Conservation (phyloP, 1,284 basidiomycete species). For the Cryptococcus jaspeensis region DNA sequence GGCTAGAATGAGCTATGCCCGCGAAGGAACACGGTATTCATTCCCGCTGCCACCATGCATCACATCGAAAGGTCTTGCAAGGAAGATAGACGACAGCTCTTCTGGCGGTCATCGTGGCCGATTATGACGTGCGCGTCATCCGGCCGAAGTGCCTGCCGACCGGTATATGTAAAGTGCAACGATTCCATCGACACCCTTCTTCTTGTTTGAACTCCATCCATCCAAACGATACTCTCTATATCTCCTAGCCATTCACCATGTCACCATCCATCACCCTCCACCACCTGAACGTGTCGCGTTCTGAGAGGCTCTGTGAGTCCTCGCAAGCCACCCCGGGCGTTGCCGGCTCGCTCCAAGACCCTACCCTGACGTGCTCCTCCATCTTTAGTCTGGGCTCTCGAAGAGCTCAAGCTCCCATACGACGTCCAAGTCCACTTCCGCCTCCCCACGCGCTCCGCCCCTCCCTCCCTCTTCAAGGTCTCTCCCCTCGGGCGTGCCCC, state of each 20-base stretch:
- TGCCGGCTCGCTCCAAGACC: not conserved
- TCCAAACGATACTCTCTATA: too few species aligned
- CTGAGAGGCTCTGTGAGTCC: constrained; percentile 41
- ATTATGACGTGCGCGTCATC: too few species aligned
- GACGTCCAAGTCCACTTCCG: constrained; percentile 38
- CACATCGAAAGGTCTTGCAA: too few species aligned
- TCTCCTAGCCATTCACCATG: constrained; percentile 18
- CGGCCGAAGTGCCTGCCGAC: too few species aligned
- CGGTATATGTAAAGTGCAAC: too few species aligned
- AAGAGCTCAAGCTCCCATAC: constrained; percentile 39
- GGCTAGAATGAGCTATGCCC: too few species aligned
- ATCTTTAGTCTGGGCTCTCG: constrained; percentile 36
- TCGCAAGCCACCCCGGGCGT: not conserved
- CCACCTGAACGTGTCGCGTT: constrained; percentile 43
- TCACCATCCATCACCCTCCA: constrained; percentile 36
- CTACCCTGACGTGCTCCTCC: not conserved
- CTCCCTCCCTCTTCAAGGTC: constrained; percentile 25
- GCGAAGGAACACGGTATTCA: too few species aligned
- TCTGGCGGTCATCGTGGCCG: too few species aligned
- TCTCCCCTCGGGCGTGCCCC: constrained; percentile 39
- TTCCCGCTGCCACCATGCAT: too few species aligned
- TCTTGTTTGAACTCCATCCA: too few species aligned
- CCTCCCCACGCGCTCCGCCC: constrained; percentile 19
- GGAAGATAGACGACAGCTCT: too few species aligned
- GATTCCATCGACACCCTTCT: too few species aligned